A percentile compares a stretch with the other conserved stretches of the same genome.
Evolutionary conservation across 441 rosid genomes (phyloP).

Genomic region (Adansonia gregorii): DNA sequence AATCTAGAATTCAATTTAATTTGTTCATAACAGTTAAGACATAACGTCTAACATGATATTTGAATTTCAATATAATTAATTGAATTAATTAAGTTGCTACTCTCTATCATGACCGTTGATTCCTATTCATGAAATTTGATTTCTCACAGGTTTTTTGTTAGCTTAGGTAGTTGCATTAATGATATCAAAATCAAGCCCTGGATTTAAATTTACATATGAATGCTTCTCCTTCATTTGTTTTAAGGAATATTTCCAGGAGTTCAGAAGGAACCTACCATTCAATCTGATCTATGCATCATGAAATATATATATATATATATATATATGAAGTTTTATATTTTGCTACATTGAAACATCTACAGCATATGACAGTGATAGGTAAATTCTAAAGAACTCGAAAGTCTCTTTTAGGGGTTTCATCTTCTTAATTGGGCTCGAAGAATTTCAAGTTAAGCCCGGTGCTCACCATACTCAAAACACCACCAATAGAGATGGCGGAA

Average conservation of each 20-base stretch:
- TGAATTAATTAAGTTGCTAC: too few species aligned
- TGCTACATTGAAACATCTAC: neutral
- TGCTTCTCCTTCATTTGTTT: neutral
- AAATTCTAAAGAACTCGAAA: neutral
- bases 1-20: too few species aligned
- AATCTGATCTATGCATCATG: too few species aligned
- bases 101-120: too few species aligned
- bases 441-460: slow-evolving; percentile 81
- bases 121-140: too few species aligned
- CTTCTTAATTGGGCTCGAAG: slow-evolving; percentile 63
- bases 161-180: neutral
- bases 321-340: too few species aligned
- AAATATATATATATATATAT: too few species aligned
- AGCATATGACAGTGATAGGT: neutral
- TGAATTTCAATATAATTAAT: too few species aligned
- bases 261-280: neutral
- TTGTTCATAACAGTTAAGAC: too few species aligned
- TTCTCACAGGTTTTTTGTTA: too few species aligned
- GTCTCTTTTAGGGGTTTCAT: neutral
- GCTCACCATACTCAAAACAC: slow-evolving; percentile 83
- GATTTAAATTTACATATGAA: neutral
- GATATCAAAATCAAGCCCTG: neutral
- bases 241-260: neutral
- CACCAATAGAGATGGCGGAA: slow-evolving; percentile 86
- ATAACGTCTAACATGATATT: too few species aligned